Evolutionary conservation across 768 basidiomycete genomes (phyloP).

Genomic region (Mycena rosella): DNA sequence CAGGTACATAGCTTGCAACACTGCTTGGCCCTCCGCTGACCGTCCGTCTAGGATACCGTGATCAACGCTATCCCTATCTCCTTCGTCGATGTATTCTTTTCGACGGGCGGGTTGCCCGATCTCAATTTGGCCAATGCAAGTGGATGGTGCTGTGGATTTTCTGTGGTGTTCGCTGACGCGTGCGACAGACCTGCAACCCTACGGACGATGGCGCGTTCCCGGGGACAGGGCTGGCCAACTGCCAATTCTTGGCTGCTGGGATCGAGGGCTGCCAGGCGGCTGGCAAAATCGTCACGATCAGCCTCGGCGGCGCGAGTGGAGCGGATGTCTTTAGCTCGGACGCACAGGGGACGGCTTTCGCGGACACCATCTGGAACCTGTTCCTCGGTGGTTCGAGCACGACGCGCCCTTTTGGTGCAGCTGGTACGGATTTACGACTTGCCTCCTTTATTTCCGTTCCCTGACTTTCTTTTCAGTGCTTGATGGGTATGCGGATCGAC

Average conservation of each 20-base stretch:
- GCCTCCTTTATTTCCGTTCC: too few relatives aligned
- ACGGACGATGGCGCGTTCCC: conserved; percentile 61
- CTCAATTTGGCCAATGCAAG: conserved; percentile 36
- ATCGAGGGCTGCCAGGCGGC: conserved; percentile 75
- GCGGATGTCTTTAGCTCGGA: conserved; percentile 68
- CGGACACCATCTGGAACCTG: conserved; percentile 74
- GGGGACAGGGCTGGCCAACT: conserved; percentile 74
- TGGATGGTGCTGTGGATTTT: neutral
- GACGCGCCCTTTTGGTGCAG: conserved; percentile 76
- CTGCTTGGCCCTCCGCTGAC: too few relatives aligned
- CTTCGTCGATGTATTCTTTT: conserved; percentile 31
- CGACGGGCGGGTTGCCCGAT: conserved; percentile 26
- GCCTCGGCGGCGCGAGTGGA: conserved; percentile 71
- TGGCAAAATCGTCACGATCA: conserved; percentile 68
- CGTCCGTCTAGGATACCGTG: conserved; percentile 12
- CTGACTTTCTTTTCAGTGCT: too few relatives aligned
- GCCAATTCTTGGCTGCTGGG: conserved; percentile 69
- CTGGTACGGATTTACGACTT: too few relatives aligned
- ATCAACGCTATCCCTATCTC: conserved; percentile 31
- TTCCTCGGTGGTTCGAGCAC: conserved; percentile 65
- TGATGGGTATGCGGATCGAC: conserved; percentile 64
- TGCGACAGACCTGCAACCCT: conserved; percentile 64
- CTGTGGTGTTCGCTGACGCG: neutral
- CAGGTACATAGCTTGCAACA: conserved; percentile 48
- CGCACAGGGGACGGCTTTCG: conserved; percentile 65